Percentiles rank a stretch among this genome's conserved stretches.
Conservation (phyloP, 208 protist species). For the Tritrichomonas foetus region DNA sequence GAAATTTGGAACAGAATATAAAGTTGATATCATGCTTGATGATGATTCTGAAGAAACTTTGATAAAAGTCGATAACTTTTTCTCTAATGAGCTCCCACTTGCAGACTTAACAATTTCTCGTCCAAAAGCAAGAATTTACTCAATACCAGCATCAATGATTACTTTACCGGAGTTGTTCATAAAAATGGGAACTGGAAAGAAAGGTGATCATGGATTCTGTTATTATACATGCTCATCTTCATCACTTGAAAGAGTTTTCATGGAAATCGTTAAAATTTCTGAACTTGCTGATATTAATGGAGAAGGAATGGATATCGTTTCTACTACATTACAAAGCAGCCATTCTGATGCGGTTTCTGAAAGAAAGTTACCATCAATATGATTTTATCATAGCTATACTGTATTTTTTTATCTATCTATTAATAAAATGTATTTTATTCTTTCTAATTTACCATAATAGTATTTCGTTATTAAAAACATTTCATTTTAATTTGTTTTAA, state of each 20-base stretch:
- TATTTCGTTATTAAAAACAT: no score
- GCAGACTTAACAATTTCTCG: not conserved
- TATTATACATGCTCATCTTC: conserved; percentile 36
- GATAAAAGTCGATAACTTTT: not conserved
- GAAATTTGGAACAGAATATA: not conserved
- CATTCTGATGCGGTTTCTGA: no score
- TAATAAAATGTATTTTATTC: no score
- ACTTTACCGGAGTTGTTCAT: not conserved
- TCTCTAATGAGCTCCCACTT: not conserved
- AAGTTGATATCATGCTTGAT: not conserved
- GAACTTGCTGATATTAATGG: not conserved
- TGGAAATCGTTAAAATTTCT: conserved; percentile 29
- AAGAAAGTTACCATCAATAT: no score
- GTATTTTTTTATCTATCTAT: no score
- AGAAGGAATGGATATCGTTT: not conserved
- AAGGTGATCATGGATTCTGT: not conserved
- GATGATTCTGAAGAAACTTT: not conserved
- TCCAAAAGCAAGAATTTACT: not conserved
- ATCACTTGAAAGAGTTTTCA: conserved; percentile 16
- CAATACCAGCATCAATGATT: not conserved
- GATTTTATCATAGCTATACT: no score
- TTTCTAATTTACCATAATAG: no score
- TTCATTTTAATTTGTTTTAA: no score
- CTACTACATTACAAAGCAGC: not conserved
- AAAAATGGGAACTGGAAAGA: not conserved